Base-by-base conservation (phyloP, 2,329 filamentous ascomycete genomes). In the Triangularia setosa region DNA sequence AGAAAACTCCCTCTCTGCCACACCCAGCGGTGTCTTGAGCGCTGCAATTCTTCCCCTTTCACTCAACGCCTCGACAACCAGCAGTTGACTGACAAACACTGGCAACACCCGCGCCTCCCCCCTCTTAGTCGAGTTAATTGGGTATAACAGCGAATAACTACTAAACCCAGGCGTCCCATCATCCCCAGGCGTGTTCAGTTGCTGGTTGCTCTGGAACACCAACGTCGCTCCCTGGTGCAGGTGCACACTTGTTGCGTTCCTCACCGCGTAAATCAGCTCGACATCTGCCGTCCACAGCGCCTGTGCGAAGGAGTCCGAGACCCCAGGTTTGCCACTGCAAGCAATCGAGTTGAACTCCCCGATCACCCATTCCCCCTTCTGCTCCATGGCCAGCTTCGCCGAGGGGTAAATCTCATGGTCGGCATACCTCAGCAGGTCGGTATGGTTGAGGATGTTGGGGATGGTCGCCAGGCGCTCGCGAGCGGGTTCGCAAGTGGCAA, bases 261-360 rank as follows among this genome's bases (percentile, higher is more conserved):
- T 71, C 1, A 72, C 71, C 16, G 77, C 77, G 58, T 78, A 78
- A 40, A 76, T 72, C 16, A 79, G 69, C 44, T 77, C 72, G 0
- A 73, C 75, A 58, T 78, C 75, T 9, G 76, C 72, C 16, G 76
- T 73, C 77, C 77, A 79, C 2, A 79, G 69, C 0, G 77, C 77
- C 62, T 78, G 74, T 1, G 75, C 76, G 61, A 79, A 79, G 0
- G 76, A 78, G 64, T 79, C 77, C 2, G 74, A 75, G n/a, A 79
- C 76, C 62, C 73, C 73, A 0, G 75, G 75, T 25, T 72, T 73
- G 7, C 77, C 77, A n/a, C 71, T 73, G 65, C 77, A 79, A 5
- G 76, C 74, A 57, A 79, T 76, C 4, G 73, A 75, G 71, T 79
- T 79, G 69, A 76, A 77, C 64, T 79, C 77, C 40, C 76, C 77